Base-by-base conservation (phyloP, 768 basidiomycete genomes). In the Lactifluus subvellereus region DNA sequence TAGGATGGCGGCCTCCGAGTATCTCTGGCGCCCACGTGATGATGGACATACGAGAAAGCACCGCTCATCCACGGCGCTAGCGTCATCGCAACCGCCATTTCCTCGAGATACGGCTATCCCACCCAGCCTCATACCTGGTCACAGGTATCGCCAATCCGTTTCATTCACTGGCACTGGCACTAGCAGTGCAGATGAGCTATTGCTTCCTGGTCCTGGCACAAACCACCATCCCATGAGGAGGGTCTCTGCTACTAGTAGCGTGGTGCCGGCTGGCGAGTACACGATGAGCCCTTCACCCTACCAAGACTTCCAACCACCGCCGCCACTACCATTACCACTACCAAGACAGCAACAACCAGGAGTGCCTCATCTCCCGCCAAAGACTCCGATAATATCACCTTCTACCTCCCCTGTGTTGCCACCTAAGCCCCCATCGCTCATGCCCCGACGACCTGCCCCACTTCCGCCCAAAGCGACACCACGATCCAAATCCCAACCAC, bases 331-430 rank as follows among this genome's bases (percentile, higher is more conserved):
- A 10, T 30, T 7, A 32, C 38, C 16, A 37, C 27, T 16, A 40
- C 45, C 22, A 27, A 50, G 18, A n/a, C 42, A 18, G 13, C 57
- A 52, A 0, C 49, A 54, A 11, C 8, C 61, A 30, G 20, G 30
- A 18, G 35, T 52, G n/a, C 66, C 66, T 6, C 66, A 58, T 13
- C 58, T 57, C 16, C 63, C 66, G 3, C 66, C 59, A 11, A 66
- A 66, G 42, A 8, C 59, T 10, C 66, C 58, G 2, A 8, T 42
- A 55, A 51, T 7, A 20, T 22, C 53, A 20, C 58, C 62, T 6
- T 38, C 54, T n/a, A 56, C 30, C 43, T 54, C 67, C 8, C 61
- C 57, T 1, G 37, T 40, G 11, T 38, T 62, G 32, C 55, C 65
- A 14, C 57, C 58, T 14, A 57, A 57, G 55, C 54, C 47, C n/a